Percentiles rank a stretch among this genome's conserved stretches.
Conservation (phyloP, 1,284 basidiomycete species). For the Microstroma glucosiphilum region DNA sequence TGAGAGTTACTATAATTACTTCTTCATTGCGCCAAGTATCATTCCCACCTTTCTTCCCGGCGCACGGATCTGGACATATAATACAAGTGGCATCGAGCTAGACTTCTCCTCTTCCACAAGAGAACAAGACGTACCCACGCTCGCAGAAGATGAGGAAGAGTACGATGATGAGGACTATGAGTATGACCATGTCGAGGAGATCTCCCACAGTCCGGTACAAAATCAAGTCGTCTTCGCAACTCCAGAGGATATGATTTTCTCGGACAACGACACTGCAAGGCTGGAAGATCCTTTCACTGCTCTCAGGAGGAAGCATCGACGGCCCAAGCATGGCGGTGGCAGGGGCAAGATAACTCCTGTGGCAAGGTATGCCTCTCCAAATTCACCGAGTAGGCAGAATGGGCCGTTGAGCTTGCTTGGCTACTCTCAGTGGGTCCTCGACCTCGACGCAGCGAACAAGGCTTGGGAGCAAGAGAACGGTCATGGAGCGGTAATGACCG, state of each 20-base stretch:
- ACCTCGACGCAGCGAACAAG: conserved; percentile 60
- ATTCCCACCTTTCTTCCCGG: conserved; percentile 84
- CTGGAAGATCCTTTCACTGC: too few relatives aligned
- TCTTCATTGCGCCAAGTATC: conserved; percentile 53
- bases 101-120: too few relatives aligned
- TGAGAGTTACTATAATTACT: conserved; percentile 36
- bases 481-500: conserved; percentile 8
- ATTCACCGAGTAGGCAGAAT: conserved; percentile 68
- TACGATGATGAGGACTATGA: conserved; percentile 29
- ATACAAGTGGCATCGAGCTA: conserved; percentile 23
- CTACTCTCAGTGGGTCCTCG: conserved; percentile 74
- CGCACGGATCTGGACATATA: conserved; percentile 66
- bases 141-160: conserved; percentile 21
- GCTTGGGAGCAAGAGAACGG: conserved; percentile 39
- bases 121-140: conserved; percentile 20
- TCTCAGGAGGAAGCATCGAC: conserved; percentile 32
- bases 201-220: background rate
- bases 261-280: conserved; percentile 15
- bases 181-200: conserved; percentile 20
- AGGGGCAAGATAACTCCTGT: conserved; percentile 54
- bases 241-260: conserved; percentile 3
- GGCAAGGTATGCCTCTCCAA: conserved; percentile 57
- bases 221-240: conserved; percentile 6
- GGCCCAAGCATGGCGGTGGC: conserved; percentile 56
- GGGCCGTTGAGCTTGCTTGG: conserved; percentile 67